Evolutionary conservation across 805 yeast species (phyloP).

Genomic region (Suhomyces pyralidae): DNA sequence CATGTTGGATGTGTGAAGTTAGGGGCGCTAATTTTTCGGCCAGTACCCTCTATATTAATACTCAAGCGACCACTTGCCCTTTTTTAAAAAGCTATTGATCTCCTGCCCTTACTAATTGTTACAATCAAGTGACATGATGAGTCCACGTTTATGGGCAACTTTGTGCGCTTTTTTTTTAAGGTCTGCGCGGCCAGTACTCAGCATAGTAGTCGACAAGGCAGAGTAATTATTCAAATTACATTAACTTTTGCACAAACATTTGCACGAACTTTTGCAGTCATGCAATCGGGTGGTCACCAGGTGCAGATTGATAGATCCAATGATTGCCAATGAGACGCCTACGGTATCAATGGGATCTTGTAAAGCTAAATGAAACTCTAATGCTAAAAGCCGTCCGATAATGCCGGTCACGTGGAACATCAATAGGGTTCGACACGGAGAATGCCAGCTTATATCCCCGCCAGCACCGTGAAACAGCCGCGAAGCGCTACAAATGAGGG

Average conservation of each 20-base stretch:
- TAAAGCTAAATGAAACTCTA: not conserved
- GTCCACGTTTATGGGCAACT: slow-evolving; percentile 3
- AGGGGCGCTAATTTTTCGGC: not conserved
- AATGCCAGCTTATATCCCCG: not conserved
- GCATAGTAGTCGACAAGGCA: not conserved
- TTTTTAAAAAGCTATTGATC: not conserved
- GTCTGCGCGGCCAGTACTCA: not conserved
- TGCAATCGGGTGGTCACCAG: not conserved
- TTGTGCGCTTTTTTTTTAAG: not conserved
- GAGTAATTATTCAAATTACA: too few species aligned
- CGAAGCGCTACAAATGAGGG: too few species aligned
- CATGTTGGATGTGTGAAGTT: slow-evolving; percentile 15
- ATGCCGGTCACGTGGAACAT: not conserved
- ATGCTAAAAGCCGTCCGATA: not conserved
- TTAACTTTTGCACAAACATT: too few species aligned
- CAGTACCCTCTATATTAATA: not conserved
- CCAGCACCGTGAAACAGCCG: not conserved
- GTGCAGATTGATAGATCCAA: not conserved
- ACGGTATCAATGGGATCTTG: not conserved
- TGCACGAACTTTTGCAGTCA: too few species aligned
- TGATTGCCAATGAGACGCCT: not conserved
- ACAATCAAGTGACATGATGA: not conserved
- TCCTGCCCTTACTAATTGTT: not conserved
- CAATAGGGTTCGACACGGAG: too few species aligned
- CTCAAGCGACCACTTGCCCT: slow-evolving; percentile 1